Evolutionary conservation across 2,329 filamentous ascomycete species (phyloP).

Genomic region (Podosphaera aphanis): DNA sequence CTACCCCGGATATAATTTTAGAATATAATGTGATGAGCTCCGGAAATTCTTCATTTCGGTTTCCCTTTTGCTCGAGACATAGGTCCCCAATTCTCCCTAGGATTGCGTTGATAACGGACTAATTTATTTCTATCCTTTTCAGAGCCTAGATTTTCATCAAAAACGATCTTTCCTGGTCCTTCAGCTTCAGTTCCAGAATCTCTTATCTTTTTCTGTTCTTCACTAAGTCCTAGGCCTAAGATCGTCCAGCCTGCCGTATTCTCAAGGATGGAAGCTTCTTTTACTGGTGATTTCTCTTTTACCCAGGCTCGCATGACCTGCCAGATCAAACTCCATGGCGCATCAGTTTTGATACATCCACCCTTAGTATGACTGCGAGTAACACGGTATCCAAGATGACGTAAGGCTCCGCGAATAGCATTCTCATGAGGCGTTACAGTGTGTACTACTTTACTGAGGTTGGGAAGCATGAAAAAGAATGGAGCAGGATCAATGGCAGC

Average conservation of each 20-base stretch:
- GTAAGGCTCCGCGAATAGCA: slow-evolving; percentile 57
- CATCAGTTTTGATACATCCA: slow-evolving; percentile 81
- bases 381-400: slow-evolving; percentile 56
- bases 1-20: no score
- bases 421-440: slow-evolving; percentile 60
- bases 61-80: slow-evolving; percentile 15
- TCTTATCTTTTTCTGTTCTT: slow-evolving; percentile 11
- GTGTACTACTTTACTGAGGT: slow-evolving; percentile 53
- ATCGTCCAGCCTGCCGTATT: slow-evolving; percentile 52
- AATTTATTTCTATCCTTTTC: slow-evolving; percentile 44
- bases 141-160: slow-evolving; percentile 58
- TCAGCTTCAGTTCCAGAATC: slow-evolving; percentile 12
- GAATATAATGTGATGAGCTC: neutral
- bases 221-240: slow-evolving; percentile 20
- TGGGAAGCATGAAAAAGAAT: slow-evolving; percentile 66
- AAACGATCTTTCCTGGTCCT: slow-evolving; percentile 28
- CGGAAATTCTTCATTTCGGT: neutral
- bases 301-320: slow-evolving; percentile 85
- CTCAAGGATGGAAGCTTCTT: slow-evolving; percentile 43
- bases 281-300: slow-evolving; percentile 56
- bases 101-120: slow-evolving; percentile 75
- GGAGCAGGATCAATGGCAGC: slow-evolving; percentile 48
- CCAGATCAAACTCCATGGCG: slow-evolving; percentile 77
- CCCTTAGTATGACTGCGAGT: slow-evolving; percentile 74
- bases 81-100: slow-evolving; percentile 82